Evolutionary conservation across 768 basidiomycete genomes (phyloP).

Genomic region (Lactarius hengduanensis): DNA sequence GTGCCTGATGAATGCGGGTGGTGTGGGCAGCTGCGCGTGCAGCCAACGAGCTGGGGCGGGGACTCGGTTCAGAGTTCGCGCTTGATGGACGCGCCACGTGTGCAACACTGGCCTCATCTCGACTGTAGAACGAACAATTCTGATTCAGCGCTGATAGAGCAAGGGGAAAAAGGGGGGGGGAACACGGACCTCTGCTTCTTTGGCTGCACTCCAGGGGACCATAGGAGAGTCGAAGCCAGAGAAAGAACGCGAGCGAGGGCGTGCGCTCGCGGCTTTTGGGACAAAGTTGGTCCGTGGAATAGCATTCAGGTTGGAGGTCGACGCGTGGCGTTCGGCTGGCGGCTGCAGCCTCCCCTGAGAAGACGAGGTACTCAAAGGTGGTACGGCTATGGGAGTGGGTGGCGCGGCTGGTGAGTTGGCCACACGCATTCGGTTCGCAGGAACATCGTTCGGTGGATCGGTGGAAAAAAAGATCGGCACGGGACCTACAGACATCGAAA

Average conservation of each 20-base stretch:
- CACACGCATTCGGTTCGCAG: conserved; percentile 31
- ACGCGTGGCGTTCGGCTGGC: neutral
- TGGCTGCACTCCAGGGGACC: conserved; percentile 31
- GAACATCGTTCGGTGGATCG: conserved; percentile 45
- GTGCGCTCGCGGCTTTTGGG: conserved; percentile 48
- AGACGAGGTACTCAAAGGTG: neutral
- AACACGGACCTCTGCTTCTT: conserved; percentile 30
- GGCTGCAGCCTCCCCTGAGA: neutral
- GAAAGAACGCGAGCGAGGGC: conserved; percentile 70
- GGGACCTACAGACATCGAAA: conserved; percentile 50
- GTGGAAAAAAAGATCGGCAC: conserved; percentile 60
- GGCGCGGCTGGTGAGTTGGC: conserved; percentile 29
- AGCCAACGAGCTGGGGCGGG: conserved; percentile 1
- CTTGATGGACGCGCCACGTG: conserved; percentile 16
- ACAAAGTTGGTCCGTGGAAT: conserved; percentile 64
- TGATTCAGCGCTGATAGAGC: neutral
- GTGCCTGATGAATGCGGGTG: conserved; percentile 20
- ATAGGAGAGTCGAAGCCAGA: conserved; percentile 58
- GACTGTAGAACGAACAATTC: neutral
- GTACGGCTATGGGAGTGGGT: conserved; percentile 22
- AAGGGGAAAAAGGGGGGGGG: no score
- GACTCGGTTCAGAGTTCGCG: neutral
- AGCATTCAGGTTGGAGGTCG: conserved; percentile 4
- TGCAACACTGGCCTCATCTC: neutral
- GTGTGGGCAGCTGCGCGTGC: conserved; percentile 15